Evolutionary conservation across 139 green algal species (phyloP), one percentile per base, ranked within the genome.

Genomic region (Chlorella vulgaris): DNA sequence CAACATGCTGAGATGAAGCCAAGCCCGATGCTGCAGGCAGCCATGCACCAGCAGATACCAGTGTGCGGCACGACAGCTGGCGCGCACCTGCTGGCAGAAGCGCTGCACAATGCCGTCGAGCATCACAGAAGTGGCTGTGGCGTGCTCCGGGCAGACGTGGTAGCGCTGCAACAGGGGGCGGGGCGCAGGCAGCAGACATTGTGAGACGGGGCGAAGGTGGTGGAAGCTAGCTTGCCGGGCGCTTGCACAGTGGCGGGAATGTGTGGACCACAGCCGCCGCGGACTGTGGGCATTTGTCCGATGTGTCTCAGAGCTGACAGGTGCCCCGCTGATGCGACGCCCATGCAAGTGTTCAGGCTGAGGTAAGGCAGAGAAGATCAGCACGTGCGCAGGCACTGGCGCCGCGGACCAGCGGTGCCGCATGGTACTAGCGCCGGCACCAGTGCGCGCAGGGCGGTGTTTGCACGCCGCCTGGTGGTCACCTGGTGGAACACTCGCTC

Each of bases 21-120:
- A 65, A 31, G 22, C 22, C 15, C 55, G 55, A 5, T 21, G 7
- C 6, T 8, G n/a, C 5, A 15, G 31, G 31, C 5, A n/a, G 55
- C 8, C 21, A 65, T n/a, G 55, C 18, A 8, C 18, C 55, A 8
- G 18, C 55, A 28, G 55, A 65, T 31, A 8, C 22, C 55, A 28
- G 13, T 10, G 15, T 10, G 13, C 13, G 47, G 13, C 13, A 15
- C 47, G 47, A 15, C 47, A 15, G 47, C 47, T 10, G 47, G 13
- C 13, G 18, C 43, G 6, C 35, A 81, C 42, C 75, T 74, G 61
- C 31, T 83, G 77, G 65, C 77, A 83, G 39, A 83, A 83, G 29
- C 78, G 67, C n/a, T 78, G 71, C 36, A n/a, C 40, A 18, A 79
- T 19, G 29, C 79, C 79, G 8, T 79, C 31, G 0, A 77, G 31